These are phyloP conservation scores for Mycena epipterygia DNA, from an alignment of 768 basidiomycete genomes.

Conservation along the genomic window DNA sequence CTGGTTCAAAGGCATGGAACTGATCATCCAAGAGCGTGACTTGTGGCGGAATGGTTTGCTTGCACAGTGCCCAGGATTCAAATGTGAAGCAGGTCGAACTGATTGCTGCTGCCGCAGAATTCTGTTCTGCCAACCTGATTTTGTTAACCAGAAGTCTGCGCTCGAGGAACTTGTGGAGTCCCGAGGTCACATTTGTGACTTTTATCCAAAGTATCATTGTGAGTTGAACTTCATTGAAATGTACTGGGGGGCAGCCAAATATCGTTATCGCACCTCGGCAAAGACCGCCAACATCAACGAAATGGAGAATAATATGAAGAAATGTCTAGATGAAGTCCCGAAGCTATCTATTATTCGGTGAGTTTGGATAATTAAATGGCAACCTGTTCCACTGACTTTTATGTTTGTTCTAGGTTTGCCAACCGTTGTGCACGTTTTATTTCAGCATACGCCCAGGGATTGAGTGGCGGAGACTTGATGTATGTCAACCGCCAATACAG, in stretches of 20 bases:
- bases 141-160: conserved; percentile 44
- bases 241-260: too few relatives aligned
- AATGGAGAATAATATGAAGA: conserved; percentile 1
- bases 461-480: not conserved
- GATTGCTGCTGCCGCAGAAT: conserved; percentile 37
- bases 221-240: too few relatives aligned
- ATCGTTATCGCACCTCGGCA: not conserved
- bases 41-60: conserved; percentile 37
- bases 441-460: not conserved
- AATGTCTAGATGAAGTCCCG: conserved; percentile 2
- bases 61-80: conserved; percentile 41
- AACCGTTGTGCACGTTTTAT: not conserved
- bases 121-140: conserved; percentile 39
- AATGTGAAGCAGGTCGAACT: conserved; percentile 34
- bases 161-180: conserved; percentile 39
- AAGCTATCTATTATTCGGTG: not conserved
- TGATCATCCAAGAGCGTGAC: conserved; percentile 39
- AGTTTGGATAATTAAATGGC: not conserved
- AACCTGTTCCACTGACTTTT: not conserved
- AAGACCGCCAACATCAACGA: not conserved
- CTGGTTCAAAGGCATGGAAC: conserved; percentile 57
- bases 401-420: not conserved
- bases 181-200: too few relatives aligned
- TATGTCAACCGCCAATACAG: not conserved
- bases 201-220: too few relatives aligned